Conservation (phyloP, 1,284 basidiomycete species). For the Pterulicium gracile region DNA sequence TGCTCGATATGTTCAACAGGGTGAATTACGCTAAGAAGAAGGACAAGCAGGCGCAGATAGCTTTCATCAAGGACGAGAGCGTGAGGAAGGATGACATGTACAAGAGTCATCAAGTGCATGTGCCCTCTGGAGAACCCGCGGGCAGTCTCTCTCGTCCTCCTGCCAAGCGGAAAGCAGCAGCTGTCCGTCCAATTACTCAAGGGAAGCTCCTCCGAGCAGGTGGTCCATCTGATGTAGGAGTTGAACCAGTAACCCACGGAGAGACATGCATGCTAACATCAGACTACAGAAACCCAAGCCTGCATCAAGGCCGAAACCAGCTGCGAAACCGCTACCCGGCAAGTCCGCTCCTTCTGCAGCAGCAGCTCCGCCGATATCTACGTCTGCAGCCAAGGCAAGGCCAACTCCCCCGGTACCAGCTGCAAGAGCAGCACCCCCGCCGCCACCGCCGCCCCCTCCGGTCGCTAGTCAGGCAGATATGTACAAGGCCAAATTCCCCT, state of each 20-base stretch:
- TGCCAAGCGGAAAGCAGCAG: slow-evolving; percentile 79
- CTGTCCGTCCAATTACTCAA: slow-evolving; percentile 74
- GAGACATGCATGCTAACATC: too few species aligned
- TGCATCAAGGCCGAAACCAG: slow-evolving; percentile 43
- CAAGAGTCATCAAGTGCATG: slow-evolving; percentile 89
- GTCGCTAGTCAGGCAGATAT: slow-evolving; percentile 59
- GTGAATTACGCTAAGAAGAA: slow-evolving; percentile 94
- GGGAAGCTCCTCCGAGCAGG: slow-evolving; percentile 76
- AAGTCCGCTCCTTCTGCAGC: slow-evolving; percentile 23
- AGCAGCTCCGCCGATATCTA: slow-evolving; percentile 23
- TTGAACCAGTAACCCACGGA: too few species aligned
- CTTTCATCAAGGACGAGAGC: slow-evolving; percentile 85
- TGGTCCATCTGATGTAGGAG: slow-evolving; percentile 47
- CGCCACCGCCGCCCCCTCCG: slow-evolving; percentile 54
- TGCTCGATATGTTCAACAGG: slow-evolving; percentile 25
- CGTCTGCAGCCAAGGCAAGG: slow-evolving; percentile 31
- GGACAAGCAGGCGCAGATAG: slow-evolving; percentile 87
- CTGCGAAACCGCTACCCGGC: slow-evolving; percentile 47
- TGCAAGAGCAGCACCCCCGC: slow-evolving; percentile 16
- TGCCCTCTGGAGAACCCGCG: slow-evolving; percentile 81
- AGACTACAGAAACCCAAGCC: slow-evolving; percentile 31
- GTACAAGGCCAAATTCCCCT: slow-evolving; percentile 85
- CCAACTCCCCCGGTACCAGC: slow-evolving; percentile 11
- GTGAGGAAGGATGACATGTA: slow-evolving; percentile 78
- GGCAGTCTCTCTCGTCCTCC: slow-evolving; percentile 75